Percentiles rank a stretch among this genome's conserved stretches.
phyloP scores from a whole-genome alignment of 768 basidiomycete genomes.

The Lactarius tabidus region DNA sequence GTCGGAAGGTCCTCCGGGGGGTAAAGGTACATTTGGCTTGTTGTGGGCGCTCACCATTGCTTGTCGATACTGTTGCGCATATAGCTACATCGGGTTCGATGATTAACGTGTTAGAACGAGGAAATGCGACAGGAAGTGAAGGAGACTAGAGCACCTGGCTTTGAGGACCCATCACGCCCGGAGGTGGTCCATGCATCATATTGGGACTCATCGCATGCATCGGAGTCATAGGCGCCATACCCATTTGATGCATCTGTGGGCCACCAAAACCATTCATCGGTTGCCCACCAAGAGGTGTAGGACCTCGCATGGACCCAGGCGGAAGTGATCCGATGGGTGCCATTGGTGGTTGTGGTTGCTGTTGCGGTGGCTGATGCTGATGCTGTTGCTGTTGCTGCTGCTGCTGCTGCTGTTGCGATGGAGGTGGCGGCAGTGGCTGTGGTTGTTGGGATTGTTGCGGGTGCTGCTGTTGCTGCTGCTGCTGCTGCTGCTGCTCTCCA shows the following conservation, averaged over 20 bases:
- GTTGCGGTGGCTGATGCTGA: constrained; percentile 38
- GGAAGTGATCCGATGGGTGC: constrained; percentile 35
- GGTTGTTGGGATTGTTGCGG: constrained; percentile 20
- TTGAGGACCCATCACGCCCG: constrained; percentile 8
- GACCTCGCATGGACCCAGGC: constrained; percentile 34
- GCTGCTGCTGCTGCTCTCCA: constrained; percentile 29
- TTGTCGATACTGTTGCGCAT: constrained; percentile 10
- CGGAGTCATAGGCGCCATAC: constrained; percentile 12
- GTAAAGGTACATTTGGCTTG: not conserved
- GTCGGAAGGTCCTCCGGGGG: not conserved
- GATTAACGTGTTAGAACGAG: not conserved
- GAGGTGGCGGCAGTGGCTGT: constrained; percentile 32
- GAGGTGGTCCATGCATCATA: constrained; percentile 12
- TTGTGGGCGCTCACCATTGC: constrained; percentile 11
- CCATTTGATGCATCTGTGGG: constrained; percentile 17
- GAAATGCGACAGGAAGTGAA: not conserved
- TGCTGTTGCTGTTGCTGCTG: constrained; percentile 25
- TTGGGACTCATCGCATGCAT: constrained; percentile 21
- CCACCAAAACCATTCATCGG: constrained; percentile 17
- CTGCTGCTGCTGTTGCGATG: constrained; percentile 17
- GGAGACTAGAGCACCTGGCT: not conserved
- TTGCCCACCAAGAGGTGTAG: constrained; percentile 41
- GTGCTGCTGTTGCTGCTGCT: constrained; percentile 31
- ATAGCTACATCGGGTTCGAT: constrained; percentile 1
- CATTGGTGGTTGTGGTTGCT: constrained; percentile 46